phyloP scores from a whole-genome alignment of 768 basidiomycete genomes.

The Suillus subaureus region DNA sequence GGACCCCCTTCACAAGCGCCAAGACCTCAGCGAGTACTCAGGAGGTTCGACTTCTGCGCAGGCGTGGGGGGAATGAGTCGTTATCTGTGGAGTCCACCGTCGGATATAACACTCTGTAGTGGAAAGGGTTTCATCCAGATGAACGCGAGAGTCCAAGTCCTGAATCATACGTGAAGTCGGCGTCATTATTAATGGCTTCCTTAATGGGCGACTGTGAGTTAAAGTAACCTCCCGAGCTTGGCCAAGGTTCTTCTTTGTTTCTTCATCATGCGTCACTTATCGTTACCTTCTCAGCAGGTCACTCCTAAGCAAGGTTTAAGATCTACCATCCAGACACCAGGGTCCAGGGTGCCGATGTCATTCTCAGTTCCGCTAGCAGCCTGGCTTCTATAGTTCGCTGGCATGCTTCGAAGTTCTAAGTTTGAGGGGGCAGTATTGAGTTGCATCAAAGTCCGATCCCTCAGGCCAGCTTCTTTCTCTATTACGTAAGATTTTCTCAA shows the following conservation, averaged over 20 bases:
- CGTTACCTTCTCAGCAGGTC: not conserved
- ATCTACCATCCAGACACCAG: not conserved
- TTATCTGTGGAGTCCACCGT: not conserved
- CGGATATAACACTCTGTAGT: not conserved
- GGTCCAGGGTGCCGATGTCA: not conserved
- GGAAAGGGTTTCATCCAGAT: not conserved
- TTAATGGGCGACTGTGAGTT: not conserved
- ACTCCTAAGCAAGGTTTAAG: not conserved
- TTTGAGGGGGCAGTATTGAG: not conserved
- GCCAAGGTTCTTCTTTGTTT: not conserved
- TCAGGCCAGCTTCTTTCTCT: not conserved
- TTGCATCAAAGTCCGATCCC: slow-evolving; percentile 1
- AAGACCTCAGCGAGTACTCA: not conserved
- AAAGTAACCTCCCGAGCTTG: not conserved
- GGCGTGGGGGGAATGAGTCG: not conserved
- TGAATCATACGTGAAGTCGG: not conserved
- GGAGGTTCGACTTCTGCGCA: not conserved
- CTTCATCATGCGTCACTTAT: slow-evolving; percentile 4
- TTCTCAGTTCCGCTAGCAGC: not conserved
- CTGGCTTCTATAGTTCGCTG: not conserved
- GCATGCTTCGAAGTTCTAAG: not conserved
- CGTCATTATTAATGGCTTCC: not conserved
- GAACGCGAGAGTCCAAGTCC: not conserved
- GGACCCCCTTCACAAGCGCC: not conserved
- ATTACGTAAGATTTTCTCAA: slow-evolving; percentile 9